Evolutionary conservation across 75 land plant species (phyloP), one percentile per base, ranked within the genome.

Genomic region (Chamaecyparis obtusa): DNA sequence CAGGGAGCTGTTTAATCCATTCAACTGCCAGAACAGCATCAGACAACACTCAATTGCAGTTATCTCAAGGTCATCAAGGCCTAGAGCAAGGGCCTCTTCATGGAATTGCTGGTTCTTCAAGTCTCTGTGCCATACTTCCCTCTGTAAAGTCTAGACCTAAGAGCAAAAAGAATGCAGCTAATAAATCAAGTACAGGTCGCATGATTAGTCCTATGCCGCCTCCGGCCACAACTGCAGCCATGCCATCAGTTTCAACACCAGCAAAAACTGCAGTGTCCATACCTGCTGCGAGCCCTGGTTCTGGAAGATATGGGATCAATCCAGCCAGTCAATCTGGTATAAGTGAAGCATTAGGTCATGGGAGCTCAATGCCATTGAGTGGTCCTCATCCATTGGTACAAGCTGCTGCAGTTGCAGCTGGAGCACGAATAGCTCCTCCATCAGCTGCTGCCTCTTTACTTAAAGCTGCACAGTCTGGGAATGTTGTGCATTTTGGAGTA

Each of bases 401-500:
- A 90, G 97, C 95, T 44, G 95, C 96, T 86, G 99, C 99, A 49
- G 95, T 95, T 85, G 99, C 99, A 85, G 99, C 99, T 39, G 99
- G 99, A 39, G 99, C 99, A 14, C 92, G 99, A 1, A 95, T 98
- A 88, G 99, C 94, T 82, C 92, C 91, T 4, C 92, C 96, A 24
- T 87, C 93, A 80, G 92, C 92, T 85, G 99, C 97, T 83, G 96
- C 97, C 36, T 93, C 95, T 16, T 85, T 97, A 15, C 84, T 95
- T 19, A 96, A 92, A 86, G 97, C 94, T 84, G 93, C 98, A 64
- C 95, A 92, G 80, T 90, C 94, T 37, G 95, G 93, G 43, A 94
- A 90, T 86, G 95, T 93, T 67, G 93, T 98, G 32, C 97, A 94
- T 84, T 93, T 96, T 76, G 93, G 90, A 85, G 90, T 87, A 79